Evolutionary conservation across 805 yeast species (phyloP).

Genomic region (Wickerhamiella azymoides): DNA sequence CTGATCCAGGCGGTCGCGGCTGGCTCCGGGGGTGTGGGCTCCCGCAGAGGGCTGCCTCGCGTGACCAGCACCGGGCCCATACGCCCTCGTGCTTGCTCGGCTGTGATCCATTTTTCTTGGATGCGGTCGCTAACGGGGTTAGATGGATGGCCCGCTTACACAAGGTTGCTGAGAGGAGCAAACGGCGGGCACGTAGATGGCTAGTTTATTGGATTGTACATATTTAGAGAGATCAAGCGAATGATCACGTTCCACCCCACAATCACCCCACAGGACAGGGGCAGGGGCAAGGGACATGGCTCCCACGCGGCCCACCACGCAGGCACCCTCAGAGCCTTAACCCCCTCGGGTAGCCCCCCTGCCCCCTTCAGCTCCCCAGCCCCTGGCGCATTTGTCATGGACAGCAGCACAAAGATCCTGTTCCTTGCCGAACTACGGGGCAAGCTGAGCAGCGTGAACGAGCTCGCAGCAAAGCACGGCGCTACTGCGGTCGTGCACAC

Average conservation of each 20-base stretch:
- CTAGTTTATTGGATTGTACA: too few species aligned
- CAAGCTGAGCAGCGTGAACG: constrained; percentile 36
- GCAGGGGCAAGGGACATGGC: too few species aligned
- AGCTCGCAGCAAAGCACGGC: constrained; percentile 32
- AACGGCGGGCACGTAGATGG: too few species aligned
- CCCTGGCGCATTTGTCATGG: constrained; percentile 1
- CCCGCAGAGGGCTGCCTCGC: background rate
- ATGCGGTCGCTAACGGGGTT: background rate
- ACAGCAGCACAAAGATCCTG: constrained; percentile 27
- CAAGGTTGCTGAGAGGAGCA: background rate
- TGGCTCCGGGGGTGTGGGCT: background rate
- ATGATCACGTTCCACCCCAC: too few species aligned
- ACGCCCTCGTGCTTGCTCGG: constrained; percentile 10
- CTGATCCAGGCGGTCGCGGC: background rate
- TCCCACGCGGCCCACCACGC: too few species aligned
- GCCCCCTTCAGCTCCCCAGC: too few species aligned
- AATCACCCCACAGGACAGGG: too few species aligned
- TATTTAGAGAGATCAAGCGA: too few species aligned
- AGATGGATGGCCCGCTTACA: background rate
- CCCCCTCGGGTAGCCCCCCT: too few species aligned
- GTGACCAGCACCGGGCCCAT: constrained; percentile 6
- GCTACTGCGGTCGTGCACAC: constrained; percentile 51
- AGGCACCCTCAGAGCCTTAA: too few species aligned
- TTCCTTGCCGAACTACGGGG: constrained; percentile 46
- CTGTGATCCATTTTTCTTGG: background rate